Percentiles rank a stretch among this genome's conserved stretches.
These are phyloP conservation scores for Sisymbrium irio DNA, from an alignment of 345 rosid genomes.

Conservation along the genomic window DNA sequence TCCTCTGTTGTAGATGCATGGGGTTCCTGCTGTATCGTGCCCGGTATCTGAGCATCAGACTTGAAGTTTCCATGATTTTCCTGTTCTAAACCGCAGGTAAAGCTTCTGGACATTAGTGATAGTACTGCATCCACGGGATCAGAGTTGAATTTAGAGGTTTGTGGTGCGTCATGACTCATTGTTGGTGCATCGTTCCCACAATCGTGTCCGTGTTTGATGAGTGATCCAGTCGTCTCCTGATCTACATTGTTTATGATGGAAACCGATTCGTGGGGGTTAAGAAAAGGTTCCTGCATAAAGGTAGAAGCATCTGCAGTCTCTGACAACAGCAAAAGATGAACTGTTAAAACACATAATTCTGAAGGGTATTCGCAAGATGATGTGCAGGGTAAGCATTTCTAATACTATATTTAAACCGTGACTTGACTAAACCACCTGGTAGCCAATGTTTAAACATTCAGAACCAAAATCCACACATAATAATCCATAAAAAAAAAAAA, in stretches of 20 bases:
- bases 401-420: neutral
- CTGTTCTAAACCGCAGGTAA: conserved; percentile 13
- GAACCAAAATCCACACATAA: neutral
- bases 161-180: conserved; percentile 20
- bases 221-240: conserved; percentile 11
- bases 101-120: conserved; percentile 22
- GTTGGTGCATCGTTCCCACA: conserved; percentile 10
- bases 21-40: conserved; percentile 2
- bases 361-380: neutral
- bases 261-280: conserved; percentile 11
- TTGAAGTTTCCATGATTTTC: conserved; percentile 22
- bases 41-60: conserved; percentile 20
- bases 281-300: conserved; percentile 14
- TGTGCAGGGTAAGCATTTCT: neutral
- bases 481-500: neutral
- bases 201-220: conserved; percentile 5
- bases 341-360: neutral
- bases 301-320: conserved; percentile 29
- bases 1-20: conserved; percentile 17
- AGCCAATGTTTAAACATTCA: neutral
- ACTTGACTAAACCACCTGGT: neutral
- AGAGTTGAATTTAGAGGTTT: conserved; percentile 19
- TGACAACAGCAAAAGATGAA: conserved; percentile 12
- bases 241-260: conserved; percentile 10
- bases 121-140: conserved; percentile 16